Evolutionary conservation across 129 eudicot species (phyloP).

Genomic region (Chrysanthemum seticuspe): DNA sequence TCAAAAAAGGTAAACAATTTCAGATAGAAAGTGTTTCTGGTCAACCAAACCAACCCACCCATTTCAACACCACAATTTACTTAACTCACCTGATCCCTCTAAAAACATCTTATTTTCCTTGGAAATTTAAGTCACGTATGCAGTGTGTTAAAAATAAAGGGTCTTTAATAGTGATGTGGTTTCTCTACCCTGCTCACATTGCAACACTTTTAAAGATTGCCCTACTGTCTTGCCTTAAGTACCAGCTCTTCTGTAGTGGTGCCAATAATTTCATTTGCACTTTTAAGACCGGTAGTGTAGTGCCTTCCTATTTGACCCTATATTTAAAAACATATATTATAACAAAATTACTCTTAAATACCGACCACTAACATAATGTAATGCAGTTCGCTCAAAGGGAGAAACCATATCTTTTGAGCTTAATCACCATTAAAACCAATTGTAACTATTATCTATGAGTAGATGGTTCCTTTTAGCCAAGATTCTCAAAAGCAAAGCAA

Average conservation of each 20-base stretch:
- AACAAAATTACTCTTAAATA: not conserved
- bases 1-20: no score
- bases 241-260: conserved; percentile 92
- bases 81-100: no score
- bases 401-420: no score
- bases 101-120: no score
- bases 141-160: not conserved
- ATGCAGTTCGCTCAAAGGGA: not conserved
- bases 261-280: conserved; percentile 96
- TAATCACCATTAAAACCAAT: no score
- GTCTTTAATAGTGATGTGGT: not conserved
- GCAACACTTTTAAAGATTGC: conserved; percentile 15
- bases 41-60: no score
- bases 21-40: no score
- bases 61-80: no score
- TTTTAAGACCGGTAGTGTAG: conserved; percentile 69
- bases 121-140: no score
- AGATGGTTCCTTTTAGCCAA: no score
- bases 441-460: no score
- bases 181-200: not conserved
- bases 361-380: not conserved
- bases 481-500: no score
- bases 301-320: conserved; percentile 88
- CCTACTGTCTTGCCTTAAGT: conserved; percentile 65
- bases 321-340: conserved; percentile 15